A percentile compares a stretch with the other conserved stretches of the same genome.
Conservation (phyloP, 1,284 basidiomycete species). For the Cerioporus squamosus region DNA sequence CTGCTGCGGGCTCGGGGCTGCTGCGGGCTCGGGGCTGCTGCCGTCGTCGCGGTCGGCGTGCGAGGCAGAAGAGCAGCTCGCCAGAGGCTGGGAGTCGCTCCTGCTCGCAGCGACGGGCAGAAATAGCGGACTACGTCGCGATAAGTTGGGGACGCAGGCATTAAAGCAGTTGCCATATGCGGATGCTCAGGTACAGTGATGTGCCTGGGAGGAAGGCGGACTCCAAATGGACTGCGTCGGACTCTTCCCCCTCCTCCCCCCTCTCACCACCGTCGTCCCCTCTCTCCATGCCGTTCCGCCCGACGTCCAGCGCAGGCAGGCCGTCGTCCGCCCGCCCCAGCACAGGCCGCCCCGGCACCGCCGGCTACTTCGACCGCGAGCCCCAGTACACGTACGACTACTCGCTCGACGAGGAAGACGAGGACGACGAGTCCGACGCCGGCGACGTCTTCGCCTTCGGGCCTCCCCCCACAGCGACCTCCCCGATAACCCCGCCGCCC, state of each 20-base stretch:
- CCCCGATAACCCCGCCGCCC: conserved; percentile 30
- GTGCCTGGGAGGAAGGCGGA: conserved; percentile 26
- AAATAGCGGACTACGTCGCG: conserved; percentile 2
- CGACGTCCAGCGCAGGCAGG: conserved; percentile 31
- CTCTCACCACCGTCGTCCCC: conserved; percentile 21
- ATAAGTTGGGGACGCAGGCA: conserved; percentile 8
- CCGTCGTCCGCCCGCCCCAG: conserved; percentile 27
- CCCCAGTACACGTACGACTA: conserved; percentile 41
- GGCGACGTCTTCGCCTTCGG: conserved; percentile 84
- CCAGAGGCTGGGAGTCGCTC: too few relatives aligned
- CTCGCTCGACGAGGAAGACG: conserved; percentile 49
- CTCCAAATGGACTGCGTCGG: conserved; percentile 19
- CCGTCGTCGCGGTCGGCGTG: too few relatives aligned
- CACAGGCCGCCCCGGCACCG: conserved; percentile 22
- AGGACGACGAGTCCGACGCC: conserved; percentile 72
- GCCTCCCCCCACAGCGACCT: conserved; percentile 72
- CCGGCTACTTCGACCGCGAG: conserved; percentile 36
- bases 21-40: too few relatives aligned
- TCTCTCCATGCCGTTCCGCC: conserved; percentile 31
- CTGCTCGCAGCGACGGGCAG: conserved; percentile 5
- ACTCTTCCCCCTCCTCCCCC: conserved; percentile 13
- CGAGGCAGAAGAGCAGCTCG: too few relatives aligned
- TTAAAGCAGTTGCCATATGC: conserved; percentile 14
- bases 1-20: too few relatives aligned
- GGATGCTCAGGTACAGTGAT: conserved; percentile 26